A percentile compares a stretch with the other conserved stretches of the same genome.
Evolutionary conservation across 1,139 yeast genomes (phyloP).

Genomic region (Geotrichum macrosporum): DNA sequence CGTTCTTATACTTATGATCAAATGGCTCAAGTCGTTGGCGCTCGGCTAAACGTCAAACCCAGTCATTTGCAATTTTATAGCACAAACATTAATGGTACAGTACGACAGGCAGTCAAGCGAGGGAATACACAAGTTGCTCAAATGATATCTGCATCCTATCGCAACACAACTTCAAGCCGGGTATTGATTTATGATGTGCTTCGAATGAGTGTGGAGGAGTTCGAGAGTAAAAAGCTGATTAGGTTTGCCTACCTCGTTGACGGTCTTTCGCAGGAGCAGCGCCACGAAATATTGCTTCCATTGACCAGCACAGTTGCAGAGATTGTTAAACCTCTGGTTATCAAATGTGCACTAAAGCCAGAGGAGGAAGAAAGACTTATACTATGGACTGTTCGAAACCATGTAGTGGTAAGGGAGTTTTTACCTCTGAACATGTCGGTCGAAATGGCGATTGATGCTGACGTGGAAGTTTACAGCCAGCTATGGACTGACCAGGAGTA

Average conservation of each 20-base stretch:
- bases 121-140: constrained; percentile 39
- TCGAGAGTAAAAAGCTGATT: constrained; percentile 68
- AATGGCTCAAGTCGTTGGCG: constrained; percentile 57
- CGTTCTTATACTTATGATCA: constrained; percentile 55
- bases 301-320: constrained; percentile 51
- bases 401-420: constrained; percentile 28
- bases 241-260: constrained; percentile 40
- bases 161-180: constrained; percentile 29
- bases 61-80: constrained; percentile 58
- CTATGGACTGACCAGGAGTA: constrained; percentile 36
- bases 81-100: constrained; percentile 32
- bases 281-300: constrained; percentile 66
- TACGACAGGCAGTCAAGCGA: constrained; percentile 39
- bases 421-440: constrained; percentile 29
- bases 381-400: constrained; percentile 50
- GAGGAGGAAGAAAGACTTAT: constrained; percentile 51
- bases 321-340: constrained; percentile 53
- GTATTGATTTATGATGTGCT: constrained; percentile 61
- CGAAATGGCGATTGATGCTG: constrained; percentile 26
- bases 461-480: constrained; percentile 35
- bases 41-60: constrained; percentile 52
- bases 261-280: constrained; percentile 47
- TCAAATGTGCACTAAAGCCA: constrained; percentile 51
- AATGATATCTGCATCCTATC: constrained; percentile 42
- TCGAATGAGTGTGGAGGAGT: constrained; percentile 66